These are phyloP conservation scores for Geosmithia morbida DNA, from an alignment of 2,329 filamentous ascomycete genomes.

Conservation along the genomic window DNA sequence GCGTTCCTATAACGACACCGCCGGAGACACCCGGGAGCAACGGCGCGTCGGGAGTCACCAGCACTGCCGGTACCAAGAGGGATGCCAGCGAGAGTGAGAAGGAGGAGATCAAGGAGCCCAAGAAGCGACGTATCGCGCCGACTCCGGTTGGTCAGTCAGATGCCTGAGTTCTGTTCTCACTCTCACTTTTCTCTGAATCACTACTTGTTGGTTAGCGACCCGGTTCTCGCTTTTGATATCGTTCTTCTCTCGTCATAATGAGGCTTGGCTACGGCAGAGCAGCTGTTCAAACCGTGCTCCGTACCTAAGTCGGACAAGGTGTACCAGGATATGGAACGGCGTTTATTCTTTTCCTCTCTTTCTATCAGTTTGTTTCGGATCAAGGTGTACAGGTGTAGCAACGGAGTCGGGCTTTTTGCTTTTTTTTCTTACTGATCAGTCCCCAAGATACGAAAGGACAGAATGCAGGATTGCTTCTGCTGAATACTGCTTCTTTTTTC, in stretches of 20 bases:
- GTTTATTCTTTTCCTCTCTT: background rate
- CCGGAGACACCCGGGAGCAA: conserved; percentile 62
- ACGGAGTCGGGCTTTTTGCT: background rate
- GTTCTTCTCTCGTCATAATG: no score
- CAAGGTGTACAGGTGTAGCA: background rate
- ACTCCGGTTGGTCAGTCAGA: conserved; percentile 30
- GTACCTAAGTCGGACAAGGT: background rate
- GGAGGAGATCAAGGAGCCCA: conserved; percentile 39
- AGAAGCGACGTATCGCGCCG: conserved; percentile 58
- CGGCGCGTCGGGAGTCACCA: conserved; percentile 3
- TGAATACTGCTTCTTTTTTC: no score
- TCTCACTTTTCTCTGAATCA: background rate
- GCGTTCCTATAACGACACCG: conserved; percentile 71
- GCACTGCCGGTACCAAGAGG: conserved; percentile 33
- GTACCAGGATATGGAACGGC: background rate
- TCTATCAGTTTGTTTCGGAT: background rate
- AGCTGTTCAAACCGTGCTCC: background rate
- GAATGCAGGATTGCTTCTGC: no score
- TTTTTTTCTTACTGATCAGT: no score
- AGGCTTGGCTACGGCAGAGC: no score
- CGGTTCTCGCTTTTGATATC: no score
- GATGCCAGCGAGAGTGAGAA: conserved; percentile 41
- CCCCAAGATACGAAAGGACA: no score
- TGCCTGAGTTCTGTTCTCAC: no score
- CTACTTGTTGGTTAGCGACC: background rate